Percentiles rank a stretch among this genome's conserved stretches.
phyloP scores from a whole-genome alignment of 2,329 filamentous ascomycete species.

The Fusarium tricinctum region DNA sequence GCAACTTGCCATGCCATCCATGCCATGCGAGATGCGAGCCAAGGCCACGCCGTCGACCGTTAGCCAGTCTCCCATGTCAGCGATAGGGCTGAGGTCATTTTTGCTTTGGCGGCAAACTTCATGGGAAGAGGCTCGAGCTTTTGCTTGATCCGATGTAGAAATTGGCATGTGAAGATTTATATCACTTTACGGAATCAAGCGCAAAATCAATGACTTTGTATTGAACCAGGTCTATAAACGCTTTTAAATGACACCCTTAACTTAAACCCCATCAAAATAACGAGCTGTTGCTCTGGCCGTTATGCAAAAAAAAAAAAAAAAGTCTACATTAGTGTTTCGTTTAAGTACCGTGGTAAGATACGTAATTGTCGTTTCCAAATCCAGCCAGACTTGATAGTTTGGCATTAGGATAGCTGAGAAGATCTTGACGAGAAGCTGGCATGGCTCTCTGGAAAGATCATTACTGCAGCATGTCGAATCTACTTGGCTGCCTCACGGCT shows the following conservation, averaged over 20 bases:
- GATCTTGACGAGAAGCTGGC: neutral
- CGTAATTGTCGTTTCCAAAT: slow-evolving; percentile 27
- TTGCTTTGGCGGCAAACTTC: slow-evolving; percentile 10
- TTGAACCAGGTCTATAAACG: slow-evolving; percentile 41
- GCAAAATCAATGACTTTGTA: slow-evolving; percentile 17
- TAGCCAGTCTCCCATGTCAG: slow-evolving; percentile 4
- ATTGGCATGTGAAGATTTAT: neutral
- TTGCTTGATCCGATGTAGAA: neutral
- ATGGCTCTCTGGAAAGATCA: neutral
- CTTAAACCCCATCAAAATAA: slow-evolving; percentile 24
- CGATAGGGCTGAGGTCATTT: slow-evolving; percentile 18
- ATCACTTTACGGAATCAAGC: too few relatives aligned
- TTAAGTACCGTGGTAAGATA: slow-evolving; percentile 20
- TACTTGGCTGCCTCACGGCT: slow-evolving; percentile 39
- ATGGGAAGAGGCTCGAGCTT: slow-evolving; percentile 22
- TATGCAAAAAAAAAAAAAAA: slow-evolving; percentile 36
- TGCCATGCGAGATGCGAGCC: slow-evolving; percentile 20
- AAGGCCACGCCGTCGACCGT: slow-evolving; percentile 22
- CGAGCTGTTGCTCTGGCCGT: slow-evolving; percentile 30
- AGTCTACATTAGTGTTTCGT: slow-evolving; percentile 44
- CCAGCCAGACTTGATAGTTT: slow-evolving; percentile 2
- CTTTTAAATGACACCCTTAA: slow-evolving; percentile 41
- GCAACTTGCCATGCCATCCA: slow-evolving; percentile 16
- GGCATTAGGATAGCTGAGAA: slow-evolving; percentile 1
- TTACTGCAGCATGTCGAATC: slow-evolving; percentile 1